phyloP scores from a whole-genome alignment of 306 rosid species.

The Cucumis cinereus region DNA sequence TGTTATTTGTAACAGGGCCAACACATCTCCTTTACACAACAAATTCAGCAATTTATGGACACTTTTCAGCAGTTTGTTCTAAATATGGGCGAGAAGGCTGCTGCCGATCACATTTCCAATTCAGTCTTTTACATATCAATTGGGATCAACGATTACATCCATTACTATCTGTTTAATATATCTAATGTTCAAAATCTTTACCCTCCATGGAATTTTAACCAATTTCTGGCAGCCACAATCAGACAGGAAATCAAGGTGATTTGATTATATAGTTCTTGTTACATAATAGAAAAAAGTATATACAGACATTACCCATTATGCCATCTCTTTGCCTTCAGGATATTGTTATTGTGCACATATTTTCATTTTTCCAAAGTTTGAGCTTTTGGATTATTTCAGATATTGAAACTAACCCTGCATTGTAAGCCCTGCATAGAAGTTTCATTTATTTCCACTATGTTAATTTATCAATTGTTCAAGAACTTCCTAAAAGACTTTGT shows the following conservation, averaged over 20 bases:
- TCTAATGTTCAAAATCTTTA: conserved; percentile 53
- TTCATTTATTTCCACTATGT: not conserved
- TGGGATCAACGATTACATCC: not conserved
- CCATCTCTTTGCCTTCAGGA: not conserved
- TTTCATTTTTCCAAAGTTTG: not conserved
- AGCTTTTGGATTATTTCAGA: not conserved
- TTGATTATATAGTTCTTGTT: not conserved
- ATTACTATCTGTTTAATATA: not conserved
- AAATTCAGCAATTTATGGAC: not conserved
- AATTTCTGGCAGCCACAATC: conserved; percentile 52
- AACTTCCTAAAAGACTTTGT: not conserved
- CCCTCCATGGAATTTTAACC: conserved; percentile 69
- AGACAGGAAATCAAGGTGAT: conserved; percentile 48
- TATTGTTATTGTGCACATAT: not conserved
- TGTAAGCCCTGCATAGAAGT: not conserved
- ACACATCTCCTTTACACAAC: not conserved
- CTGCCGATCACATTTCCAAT: not conserved
- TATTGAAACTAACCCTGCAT: not conserved
- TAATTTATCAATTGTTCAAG: not conserved
- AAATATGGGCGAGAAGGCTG: not conserved
- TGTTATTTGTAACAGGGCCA: not conserved
- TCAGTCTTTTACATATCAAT: not conserved
- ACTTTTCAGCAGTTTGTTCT: not conserved
- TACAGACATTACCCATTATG: not conserved
- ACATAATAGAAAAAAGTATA: not conserved